Percentiles rank a stretch among this genome's conserved stretches.
Evolutionary conservation across 1,284 basidiomycete species (phyloP).

Genomic region (Entoloma clypeatum): DNA sequence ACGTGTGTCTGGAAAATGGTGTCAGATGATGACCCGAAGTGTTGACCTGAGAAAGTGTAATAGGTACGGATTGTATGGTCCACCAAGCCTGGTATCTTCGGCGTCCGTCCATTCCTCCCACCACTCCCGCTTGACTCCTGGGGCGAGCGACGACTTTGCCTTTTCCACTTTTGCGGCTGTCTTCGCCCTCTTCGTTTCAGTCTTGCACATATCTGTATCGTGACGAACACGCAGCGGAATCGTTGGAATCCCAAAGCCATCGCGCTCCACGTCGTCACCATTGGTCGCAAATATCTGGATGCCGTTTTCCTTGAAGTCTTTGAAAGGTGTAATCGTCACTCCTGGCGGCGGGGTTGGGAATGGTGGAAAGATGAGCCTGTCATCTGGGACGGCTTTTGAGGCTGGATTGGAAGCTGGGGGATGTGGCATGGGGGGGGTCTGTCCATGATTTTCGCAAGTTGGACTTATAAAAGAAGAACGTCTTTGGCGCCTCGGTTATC

Average conservation of each 20-base stretch:
- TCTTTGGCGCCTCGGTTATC: conserved; percentile 10
- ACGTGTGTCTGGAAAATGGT: conserved; percentile 32
- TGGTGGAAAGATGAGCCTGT: conserved; percentile 48
- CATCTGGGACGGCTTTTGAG: conserved; percentile 1
- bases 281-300: conserved; percentile 41
- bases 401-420: conserved; percentile 1
- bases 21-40: not conserved
- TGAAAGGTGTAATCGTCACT: conserved; percentile 56
- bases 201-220: conserved; percentile 45
- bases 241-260: conserved; percentile 64
- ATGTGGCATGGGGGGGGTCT: conserved; percentile 15
- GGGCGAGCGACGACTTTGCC: conserved; percentile 10
- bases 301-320: conserved; percentile 55
- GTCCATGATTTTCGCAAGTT: no score
- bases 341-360: conserved; percentile 54
- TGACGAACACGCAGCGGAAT: conserved; percentile 52
- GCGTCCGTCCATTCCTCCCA: conserved; percentile 63
- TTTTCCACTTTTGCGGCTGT: conserved; percentile 9
- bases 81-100: conserved; percentile 37
- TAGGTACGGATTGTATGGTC: conserved; percentile 21
- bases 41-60: not conserved
- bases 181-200: conserved; percentile 36
- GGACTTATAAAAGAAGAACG: conserved; percentile 5
- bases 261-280: conserved; percentile 38
- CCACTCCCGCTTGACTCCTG: conserved; percentile 42